phyloP scores from a whole-genome alignment of 352 stramenopile species.

The Globisporangium ultimum region DNA sequence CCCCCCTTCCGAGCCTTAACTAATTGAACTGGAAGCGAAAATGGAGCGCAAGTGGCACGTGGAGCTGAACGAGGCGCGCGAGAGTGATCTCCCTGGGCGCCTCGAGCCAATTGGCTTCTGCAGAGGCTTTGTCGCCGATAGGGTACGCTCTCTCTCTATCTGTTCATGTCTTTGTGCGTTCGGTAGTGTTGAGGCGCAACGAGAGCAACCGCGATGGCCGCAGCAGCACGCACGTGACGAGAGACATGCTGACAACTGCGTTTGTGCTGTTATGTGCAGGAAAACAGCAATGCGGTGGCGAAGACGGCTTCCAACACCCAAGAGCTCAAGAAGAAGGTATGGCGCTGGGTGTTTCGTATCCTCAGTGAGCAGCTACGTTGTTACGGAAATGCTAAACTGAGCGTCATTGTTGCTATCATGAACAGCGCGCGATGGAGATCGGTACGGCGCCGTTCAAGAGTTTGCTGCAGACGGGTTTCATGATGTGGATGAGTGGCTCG shows the following conservation, averaged over 20 bases:
- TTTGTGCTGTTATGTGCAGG: conserved; percentile 20
- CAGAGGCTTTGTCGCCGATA: conserved; percentile 51
- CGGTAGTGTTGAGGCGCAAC: background rate
- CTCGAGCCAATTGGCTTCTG: conserved; percentile 71
- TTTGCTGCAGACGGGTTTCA: conserved; percentile 92
- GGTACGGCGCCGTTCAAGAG: conserved; percentile 89
- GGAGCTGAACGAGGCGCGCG: conserved; percentile 70
- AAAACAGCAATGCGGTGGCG: conserved; percentile 47
- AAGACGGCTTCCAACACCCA: conserved; percentile 65
- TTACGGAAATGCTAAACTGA: too few species aligned
- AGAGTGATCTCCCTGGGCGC: conserved; percentile 57
- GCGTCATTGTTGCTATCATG: too few species aligned
- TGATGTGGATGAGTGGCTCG: conserved; percentile 96
- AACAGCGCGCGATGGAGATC: conserved; percentile 88
- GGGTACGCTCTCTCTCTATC: conserved; percentile 26
- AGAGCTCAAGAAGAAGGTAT: conserved; percentile 87
- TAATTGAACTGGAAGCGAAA: background rate
- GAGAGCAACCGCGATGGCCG: background rate
- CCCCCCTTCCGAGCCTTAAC: too few species aligned
- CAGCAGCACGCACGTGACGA: background rate
- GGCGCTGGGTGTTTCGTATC: background rate
- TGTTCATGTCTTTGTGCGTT: background rate
- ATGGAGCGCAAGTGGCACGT: conserved; percentile 75
- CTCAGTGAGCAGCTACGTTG: background rate
- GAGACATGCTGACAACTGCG: background rate